phyloP scores from a whole-genome alignment of 2,329 filamentous ascomycete genomes.

The Penicillium thymicola region DNA sequence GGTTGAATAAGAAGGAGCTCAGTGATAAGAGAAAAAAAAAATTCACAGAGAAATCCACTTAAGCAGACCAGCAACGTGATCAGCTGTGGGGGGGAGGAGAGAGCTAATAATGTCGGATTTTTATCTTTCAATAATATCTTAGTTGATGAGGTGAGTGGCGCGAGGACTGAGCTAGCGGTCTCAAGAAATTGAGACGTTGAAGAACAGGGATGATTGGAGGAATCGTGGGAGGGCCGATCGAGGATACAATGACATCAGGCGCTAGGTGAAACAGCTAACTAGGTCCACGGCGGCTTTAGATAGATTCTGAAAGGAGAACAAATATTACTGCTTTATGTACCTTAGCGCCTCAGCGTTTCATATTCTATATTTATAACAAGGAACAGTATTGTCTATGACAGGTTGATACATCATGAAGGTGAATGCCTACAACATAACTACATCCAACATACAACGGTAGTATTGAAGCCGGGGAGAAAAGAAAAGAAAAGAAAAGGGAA shows the following conservation, averaged over 20 bases:
- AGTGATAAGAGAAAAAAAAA: background rate
- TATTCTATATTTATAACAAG: background rate
- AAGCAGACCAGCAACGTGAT: conserved; percentile 9
- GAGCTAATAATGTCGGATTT: background rate
- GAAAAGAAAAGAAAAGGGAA: conserved; percentile 1
- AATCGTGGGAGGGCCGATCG: conserved; percentile 26
- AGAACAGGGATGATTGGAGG: conserved; percentile 28
- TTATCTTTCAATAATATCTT: background rate
- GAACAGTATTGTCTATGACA: background rate
- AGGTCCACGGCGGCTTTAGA: conserved; percentile 14
- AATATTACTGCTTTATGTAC: background rate
- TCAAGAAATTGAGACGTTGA: conserved; percentile 13
- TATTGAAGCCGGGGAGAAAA: background rate
- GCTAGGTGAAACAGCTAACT: conserved; percentile 31
- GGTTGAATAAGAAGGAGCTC: background rate
- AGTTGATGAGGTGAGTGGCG: conserved; percentile 33
- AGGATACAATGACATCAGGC: conserved; percentile 36
- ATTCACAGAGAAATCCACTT: background rate
- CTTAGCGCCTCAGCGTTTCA: background rate
- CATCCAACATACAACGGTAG: background rate
- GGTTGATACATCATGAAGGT: background rate
- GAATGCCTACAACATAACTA: background rate
- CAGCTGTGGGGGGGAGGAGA: conserved; percentile 14
- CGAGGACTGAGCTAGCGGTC: conserved; percentile 12
- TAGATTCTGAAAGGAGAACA: background rate